Evolutionary conservation across 2,329 filamentous ascomycete species (phyloP), one percentile per base, ranked within the genome.

Genomic region (Diaporthe sp.): DNA sequence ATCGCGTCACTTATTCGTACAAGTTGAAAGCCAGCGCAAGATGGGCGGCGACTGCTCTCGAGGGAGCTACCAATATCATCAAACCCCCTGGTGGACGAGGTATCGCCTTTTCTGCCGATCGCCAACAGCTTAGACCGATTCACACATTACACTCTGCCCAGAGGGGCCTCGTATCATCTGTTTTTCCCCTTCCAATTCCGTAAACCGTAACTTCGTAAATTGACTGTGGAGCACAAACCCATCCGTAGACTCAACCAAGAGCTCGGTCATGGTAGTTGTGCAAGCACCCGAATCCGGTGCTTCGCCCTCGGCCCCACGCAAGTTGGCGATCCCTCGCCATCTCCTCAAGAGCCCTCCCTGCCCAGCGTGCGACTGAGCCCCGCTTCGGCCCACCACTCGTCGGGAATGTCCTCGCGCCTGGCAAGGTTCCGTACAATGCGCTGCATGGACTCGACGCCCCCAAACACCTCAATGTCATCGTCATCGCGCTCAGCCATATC

Each of bases 321-420:
- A 31, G 49, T 65, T n/a, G 34, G n/a, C 65, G n/a, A 42, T 28
- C 22, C 34, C 13, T 42, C 19, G 46, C n/a, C 34, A 15, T 55
- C 39, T 39, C 39, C 37, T 75, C 58, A 77, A 49, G 79, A 80
- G 17, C 83, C 83, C 72, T 87, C 86, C 49, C 83, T 85, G 25
- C 85, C 83, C 73, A 91, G 83, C 19, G 88, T 92, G 77, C 92
- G 89, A 80, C 88, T 92, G 77, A 94, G 87, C 57, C 93, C 93
- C 75, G 89, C 92, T 79, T 91, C 89, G 75, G 91, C 90, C 95
- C 95, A 97, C 92, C 93, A 96, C 78, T 95, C 92, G 77, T 97
- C 94, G 0, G 94, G 93, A 72, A 97, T 93, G 79, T 96, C 94
- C 80, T 94, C 90, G 34, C 94, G 87, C 25, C 90, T 88, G 46